A percentile compares a stretch with the other conserved stretches of the same genome.
Evolutionary conservation across 768 basidiomycete species (phyloP).

Genomic region (Podaxis mareebaensis): DNA sequence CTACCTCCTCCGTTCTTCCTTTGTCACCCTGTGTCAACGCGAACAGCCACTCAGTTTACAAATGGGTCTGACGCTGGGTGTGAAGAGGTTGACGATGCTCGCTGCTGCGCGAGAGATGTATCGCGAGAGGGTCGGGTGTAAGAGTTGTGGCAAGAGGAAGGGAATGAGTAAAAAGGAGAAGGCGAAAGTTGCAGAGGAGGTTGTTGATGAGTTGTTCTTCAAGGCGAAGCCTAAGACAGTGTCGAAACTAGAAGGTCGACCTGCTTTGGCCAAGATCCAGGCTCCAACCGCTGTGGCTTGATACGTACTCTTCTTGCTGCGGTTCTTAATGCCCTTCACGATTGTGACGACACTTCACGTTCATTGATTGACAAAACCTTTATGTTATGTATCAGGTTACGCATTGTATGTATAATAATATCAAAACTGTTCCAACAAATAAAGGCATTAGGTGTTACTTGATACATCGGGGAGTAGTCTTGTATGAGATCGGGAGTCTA

Average conservation of each 20-base stretch:
- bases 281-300: neutral
- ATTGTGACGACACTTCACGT: neutral
- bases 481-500: neutral
- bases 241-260: neutral
- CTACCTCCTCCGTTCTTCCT: constrained; percentile 28
- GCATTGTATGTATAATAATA: constrained; percentile 1
- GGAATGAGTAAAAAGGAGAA: constrained; percentile 25
- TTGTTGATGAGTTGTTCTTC: constrained; percentile 19
- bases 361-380: neutral
- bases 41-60: constrained; percentile 32
- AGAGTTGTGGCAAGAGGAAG: constrained; percentile 22
- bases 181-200: constrained; percentile 24
- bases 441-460: constrained; percentile 4
- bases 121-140: constrained; percentile 29
- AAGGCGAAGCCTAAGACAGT: neutral
- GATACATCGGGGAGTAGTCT: neutral
- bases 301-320: neutral
- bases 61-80: constrained; percentile 33
- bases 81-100: constrained; percentile 34
- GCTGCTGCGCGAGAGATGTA: constrained; percentile 33
- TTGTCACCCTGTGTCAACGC: constrained; percentile 30
- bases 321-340: neutral
- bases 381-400: neutral
- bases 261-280: neutral
- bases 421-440: neutral